phyloP scores from a whole-genome alignment of 2,329 filamentous ascomycete genomes.

The Rosellinia necatrix region DNA sequence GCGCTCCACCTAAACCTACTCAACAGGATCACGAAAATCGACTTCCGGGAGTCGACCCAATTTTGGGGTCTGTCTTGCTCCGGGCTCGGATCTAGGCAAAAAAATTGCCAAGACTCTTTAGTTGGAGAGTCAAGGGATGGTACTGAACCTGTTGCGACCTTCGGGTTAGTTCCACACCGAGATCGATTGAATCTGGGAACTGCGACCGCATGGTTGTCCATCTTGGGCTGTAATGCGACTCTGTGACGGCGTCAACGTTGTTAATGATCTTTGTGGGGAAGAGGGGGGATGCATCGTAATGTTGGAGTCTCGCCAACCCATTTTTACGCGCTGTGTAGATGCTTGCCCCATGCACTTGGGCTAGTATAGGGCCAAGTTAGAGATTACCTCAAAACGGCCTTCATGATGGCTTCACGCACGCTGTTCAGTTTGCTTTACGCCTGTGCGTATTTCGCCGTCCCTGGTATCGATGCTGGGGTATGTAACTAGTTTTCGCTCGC shows the following conservation, averaged over 20 bases:
- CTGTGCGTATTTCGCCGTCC: not conserved
- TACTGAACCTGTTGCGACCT: not conserved
- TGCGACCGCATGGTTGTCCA: not conserved
- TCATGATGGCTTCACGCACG: constrained; percentile 1
- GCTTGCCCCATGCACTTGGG: not conserved
- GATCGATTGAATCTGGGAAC: not conserved
- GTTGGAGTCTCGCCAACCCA: not conserved
- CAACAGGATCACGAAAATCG: too few relatives aligned
- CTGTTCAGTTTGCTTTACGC: not conserved
- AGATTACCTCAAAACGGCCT: too few relatives aligned
- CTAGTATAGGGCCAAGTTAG: not conserved
- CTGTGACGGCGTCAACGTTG: not conserved
- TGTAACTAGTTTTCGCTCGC: not conserved
- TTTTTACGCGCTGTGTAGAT: not conserved
- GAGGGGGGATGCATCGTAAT: not conserved
- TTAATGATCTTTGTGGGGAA: not conserved
- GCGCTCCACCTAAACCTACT: too few relatives aligned
- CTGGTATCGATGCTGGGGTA: not conserved
- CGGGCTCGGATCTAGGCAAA: too few relatives aligned
- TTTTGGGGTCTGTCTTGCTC: too few relatives aligned
- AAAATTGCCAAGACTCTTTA: not conserved
- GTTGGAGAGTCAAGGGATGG: not conserved
- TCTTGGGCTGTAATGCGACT: constrained; percentile 4
- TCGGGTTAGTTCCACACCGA: constrained; percentile 15
- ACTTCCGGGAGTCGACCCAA: too few relatives aligned